Base-by-base conservation (phyloP, 768 basidiomycete genomes). In the Rhodotorula taiwanensis region DNA sequence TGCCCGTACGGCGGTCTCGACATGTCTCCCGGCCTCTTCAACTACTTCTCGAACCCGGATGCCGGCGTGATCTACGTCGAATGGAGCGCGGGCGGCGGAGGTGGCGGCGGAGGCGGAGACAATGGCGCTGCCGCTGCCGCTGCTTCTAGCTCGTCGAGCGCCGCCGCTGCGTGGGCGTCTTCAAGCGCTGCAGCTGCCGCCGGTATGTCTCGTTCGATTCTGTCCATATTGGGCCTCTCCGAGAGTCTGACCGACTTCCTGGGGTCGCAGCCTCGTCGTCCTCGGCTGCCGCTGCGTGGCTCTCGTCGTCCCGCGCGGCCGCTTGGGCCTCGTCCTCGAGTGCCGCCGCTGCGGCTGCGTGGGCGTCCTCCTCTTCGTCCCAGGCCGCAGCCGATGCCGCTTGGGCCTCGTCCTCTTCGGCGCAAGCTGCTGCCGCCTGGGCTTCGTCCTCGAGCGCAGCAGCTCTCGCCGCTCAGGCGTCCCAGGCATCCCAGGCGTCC, bases 1-100 rank as follows among this genome's bases (percentile, higher is more conserved):
- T 82, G 82, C 73, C 56, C 71, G 0, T 52, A 42, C 5, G 77
- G 76, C 42, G 79, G 77, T 47, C 76, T 84, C 25, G 83, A 83
- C 71, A 67, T 82, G 25, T 79, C 79, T 11, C 66, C 72, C 2
- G 77, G 76, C 21, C 78, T 84, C n/a, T 83, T 82, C 69, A 7
- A 72, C 5, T 73, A 71, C 69, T 79, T 82, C 58, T 80, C 74
- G 2, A 63, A 74, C 27, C 51, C 73, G 18, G 54, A 48, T 21
- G 56, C 67, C 9, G 81, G 81, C 41, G 73, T 76, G 20, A 56
- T 82, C 27, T 59, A 73, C 30, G 79, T 79, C 4, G 64, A 69
- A 5, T 83, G 83, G 82, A 63, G 55, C 20, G 79, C 75, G 54
- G n/a, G 36, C 52, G 48, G 56, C 33, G 31, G 10, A 21, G 42